Evolutionary conservation across 371 early-diverging fungal genomes (phyloP).

Genomic region (Syncephalastrum monosporum): DNA sequence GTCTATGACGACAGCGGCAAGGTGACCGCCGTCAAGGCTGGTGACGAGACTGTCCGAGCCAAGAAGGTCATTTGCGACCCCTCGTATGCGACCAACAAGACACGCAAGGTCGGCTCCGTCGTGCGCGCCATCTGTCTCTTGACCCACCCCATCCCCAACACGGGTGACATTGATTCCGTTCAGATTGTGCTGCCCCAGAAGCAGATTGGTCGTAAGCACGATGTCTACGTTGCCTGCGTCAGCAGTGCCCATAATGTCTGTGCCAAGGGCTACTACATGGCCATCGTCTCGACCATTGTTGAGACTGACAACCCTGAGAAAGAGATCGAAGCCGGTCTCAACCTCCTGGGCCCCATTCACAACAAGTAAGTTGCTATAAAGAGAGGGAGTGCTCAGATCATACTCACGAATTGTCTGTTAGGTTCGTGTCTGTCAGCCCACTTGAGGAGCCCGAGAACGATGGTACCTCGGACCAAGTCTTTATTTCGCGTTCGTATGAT

Average conservation of each 20-base stretch:
- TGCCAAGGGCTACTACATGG: slow-evolving; percentile 83
- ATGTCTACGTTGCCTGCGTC: slow-evolving; percentile 95
- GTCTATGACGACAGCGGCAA: slow-evolving; percentile 77
- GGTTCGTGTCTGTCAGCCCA: slow-evolving; percentile 81
- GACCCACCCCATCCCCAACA: slow-evolving; percentile 91
- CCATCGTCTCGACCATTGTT: slow-evolving; percentile 94
- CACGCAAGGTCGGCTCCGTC: slow-evolving; percentile 79
- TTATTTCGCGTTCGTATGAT: slow-evolving; percentile 94
- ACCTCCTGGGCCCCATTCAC: slow-evolving; percentile 86
- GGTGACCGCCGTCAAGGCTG: slow-evolving; percentile 87
- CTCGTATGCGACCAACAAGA: slow-evolving; percentile 81
- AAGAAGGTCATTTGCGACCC: slow-evolving; percentile 95
- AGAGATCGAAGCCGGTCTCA: slow-evolving; percentile 86
- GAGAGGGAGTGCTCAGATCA: not conserved
- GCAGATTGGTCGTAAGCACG: slow-evolving; percentile 89
- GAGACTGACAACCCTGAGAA: slow-evolving; percentile 85
- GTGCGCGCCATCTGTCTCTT: slow-evolving; percentile 96
- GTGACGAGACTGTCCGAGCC: slow-evolving; percentile 79
- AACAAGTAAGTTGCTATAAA: slow-evolving; percentile 60
- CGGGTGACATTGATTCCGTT: slow-evolving; percentile 87
- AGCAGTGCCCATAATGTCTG: slow-evolving; percentile 90
- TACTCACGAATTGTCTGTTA: slow-evolving; percentile 4
- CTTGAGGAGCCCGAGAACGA: slow-evolving; percentile 85
- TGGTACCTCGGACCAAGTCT: slow-evolving; percentile 83
- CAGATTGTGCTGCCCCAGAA: slow-evolving; percentile 98